Percentiles rank a stretch among this genome's conserved stretches.
These are phyloP conservation scores for Boletus rubropictus DNA, from an alignment of 768 basidiomycete species.

Conservation along the genomic window DNA sequence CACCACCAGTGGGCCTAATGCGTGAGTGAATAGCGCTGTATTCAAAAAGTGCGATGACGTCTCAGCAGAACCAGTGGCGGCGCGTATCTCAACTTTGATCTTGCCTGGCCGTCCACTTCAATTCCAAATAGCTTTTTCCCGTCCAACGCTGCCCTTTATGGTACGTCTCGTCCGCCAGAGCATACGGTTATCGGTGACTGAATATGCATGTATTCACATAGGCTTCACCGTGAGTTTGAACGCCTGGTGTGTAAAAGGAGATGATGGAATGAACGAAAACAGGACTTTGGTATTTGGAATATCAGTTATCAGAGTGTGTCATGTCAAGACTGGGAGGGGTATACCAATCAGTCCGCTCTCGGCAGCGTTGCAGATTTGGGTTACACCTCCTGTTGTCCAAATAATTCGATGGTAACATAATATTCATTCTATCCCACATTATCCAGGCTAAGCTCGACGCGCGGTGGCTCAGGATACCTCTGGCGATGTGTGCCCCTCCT, in stretches of 20 bases:
- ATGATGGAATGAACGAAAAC: not conserved
- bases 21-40: constrained; percentile 38
- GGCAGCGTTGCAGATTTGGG: constrained; percentile 61
- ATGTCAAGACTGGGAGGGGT: constrained; percentile 66
- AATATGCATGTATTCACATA: constrained; percentile 28
- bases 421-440: constrained; percentile 8
- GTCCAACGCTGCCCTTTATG: constrained; percentile 60
- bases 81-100: constrained; percentile 72
- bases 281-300: constrained; percentile 90
- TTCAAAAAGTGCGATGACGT: not conserved
- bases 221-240: constrained; percentile 35
- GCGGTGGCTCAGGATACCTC: constrained; percentile 32
- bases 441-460: constrained; percentile 4
- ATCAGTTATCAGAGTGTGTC: constrained; percentile 61
- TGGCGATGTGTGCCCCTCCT: constrained; percentile 61
- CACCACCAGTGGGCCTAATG: constrained; percentile 53
- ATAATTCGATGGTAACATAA: constrained; percentile 53
- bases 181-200: constrained; percentile 17
- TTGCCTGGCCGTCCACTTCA: constrained; percentile 67
- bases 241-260: not conserved
- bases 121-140: constrained; percentile 74
- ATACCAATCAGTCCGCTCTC: constrained; percentile 50
- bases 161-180: constrained; percentile 27
- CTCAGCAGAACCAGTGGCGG: constrained; percentile 47
- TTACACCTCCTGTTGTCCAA: constrained; percentile 65